phyloP scores from a whole-genome alignment of 2,329 filamentous ascomycete species.

The Truncatella angustata region DNA sequence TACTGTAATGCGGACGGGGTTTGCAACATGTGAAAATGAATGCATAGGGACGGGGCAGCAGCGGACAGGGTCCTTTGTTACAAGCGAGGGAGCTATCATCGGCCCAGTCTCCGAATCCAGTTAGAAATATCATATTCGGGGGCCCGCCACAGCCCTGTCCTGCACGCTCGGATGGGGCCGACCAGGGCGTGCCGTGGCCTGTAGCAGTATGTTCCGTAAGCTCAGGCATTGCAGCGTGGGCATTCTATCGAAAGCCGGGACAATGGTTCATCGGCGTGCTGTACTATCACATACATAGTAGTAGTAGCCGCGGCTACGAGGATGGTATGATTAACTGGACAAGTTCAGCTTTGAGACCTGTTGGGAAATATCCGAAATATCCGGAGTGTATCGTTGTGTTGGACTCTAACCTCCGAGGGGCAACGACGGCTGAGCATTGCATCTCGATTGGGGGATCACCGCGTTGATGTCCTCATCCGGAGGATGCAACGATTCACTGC shows the following conservation, averaged over 20 bases:
- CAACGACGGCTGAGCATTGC: not conserved
- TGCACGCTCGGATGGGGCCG: not conserved
- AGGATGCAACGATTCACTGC: constrained; percentile 5
- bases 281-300: too few species aligned
- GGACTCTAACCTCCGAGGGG: not conserved
- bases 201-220: too few species aligned
- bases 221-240: too few species aligned
- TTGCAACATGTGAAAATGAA: constrained; percentile 1
- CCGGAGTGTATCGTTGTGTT: not conserved
- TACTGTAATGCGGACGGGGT: not conserved
- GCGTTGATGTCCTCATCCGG: not conserved
- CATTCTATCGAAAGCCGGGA: not conserved
- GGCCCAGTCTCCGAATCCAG: not conserved
- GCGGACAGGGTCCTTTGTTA: not conserved
- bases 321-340: too few species aligned
- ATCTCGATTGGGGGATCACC: not conserved
- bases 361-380: too few species aligned
- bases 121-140: not conserved
- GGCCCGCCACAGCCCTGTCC: constrained; percentile 1
- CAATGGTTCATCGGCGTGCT: too few species aligned
- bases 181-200: constrained; percentile 1
- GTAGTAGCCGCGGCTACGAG: too few species aligned
- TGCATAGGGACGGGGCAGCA: too few species aligned
- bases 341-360: too few species aligned
- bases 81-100: not conserved